phyloP scores from a whole-genome alignment of 192 early-diverging fungal species.

The Phlyctochytrium planicorne region DNA sequence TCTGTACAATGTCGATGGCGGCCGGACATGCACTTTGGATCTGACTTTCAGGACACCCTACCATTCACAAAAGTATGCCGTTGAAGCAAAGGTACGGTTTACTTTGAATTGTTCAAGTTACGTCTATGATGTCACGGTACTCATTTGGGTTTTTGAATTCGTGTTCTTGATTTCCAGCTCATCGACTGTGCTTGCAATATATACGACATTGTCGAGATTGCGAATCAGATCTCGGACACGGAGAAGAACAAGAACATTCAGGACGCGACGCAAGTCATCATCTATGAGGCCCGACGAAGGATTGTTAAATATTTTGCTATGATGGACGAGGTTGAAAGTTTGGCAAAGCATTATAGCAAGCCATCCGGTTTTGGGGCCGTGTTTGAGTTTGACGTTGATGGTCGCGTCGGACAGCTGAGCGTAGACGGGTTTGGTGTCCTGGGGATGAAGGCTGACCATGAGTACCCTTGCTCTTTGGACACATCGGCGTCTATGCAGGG shows the following conservation, averaged over 20 bases:
- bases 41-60: background rate
- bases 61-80: background rate
- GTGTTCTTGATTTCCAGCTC: background rate
- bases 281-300: background rate
- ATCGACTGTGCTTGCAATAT: background rate
- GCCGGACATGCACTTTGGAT: background rate
- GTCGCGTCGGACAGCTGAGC: too few relatives aligned
- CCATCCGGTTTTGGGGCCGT: too few relatives aligned
- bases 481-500: too few relatives aligned
- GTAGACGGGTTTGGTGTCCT: too few relatives aligned
- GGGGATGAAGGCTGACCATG: too few relatives aligned
- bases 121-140: background rate
- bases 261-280: background rate
- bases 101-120: background rate
- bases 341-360: too few relatives aligned
- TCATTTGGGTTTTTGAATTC: background rate
- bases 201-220: constrained; percentile 5
- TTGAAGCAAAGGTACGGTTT: constrained; percentile 2
- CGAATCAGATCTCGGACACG: background rate
- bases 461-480: too few relatives aligned
- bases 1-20: background rate
- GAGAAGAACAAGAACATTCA: background rate
- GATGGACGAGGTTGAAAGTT: too few relatives aligned
- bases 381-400: too few relatives aligned
- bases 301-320: too few relatives aligned